phyloP scores from a whole-genome alignment of 2,329 filamentous ascomycete genomes.

The Seiridium cupressi region DNA sequence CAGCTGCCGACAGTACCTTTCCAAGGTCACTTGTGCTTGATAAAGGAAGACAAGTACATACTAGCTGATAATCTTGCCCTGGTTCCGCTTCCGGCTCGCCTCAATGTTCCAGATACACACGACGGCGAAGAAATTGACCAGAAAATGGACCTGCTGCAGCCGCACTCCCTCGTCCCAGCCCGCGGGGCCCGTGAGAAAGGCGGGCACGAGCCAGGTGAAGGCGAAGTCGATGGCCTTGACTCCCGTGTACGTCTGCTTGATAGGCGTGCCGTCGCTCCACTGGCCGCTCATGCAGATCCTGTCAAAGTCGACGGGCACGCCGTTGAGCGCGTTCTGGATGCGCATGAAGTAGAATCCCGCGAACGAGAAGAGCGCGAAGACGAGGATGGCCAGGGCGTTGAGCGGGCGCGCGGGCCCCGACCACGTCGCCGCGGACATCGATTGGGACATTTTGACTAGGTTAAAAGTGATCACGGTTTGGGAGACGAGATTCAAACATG shows the following conservation, averaged over 20 bases:
- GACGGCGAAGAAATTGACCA: slow-evolving; percentile 22
- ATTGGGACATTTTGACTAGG: neutral
- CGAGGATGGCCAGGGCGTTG: neutral
- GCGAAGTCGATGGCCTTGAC: slow-evolving; percentile 16
- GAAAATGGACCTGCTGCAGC: slow-evolving; percentile 25
- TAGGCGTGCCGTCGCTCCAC: slow-evolving; percentile 15
- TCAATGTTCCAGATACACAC: slow-evolving; percentile 23
- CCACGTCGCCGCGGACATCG: neutral
- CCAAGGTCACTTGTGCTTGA: no score
- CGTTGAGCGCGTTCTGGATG: neutral
- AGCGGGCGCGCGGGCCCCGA: neutral
- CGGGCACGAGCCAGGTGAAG: slow-evolving; percentile 18
- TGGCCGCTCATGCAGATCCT: neutral
- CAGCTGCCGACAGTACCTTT: no score
- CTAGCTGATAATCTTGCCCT: slow-evolving; percentile 21
- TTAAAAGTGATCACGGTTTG: no score
- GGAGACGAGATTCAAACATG: no score
- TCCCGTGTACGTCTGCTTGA: slow-evolving; percentile 22
- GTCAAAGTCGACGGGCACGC: neutral
- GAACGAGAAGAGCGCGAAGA: neutral
- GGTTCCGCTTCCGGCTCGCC: slow-evolving; percentile 18
- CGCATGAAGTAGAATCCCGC: neutral
- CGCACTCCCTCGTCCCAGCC: slow-evolving; percentile 21
- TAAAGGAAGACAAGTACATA: slow-evolving; percentile 12
- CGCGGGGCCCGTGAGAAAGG: slow-evolving; percentile 22